phyloP scores from a whole-genome alignment of 225 moss, liverwort and hornwort genomes.

The Neckera pumila region DNA sequence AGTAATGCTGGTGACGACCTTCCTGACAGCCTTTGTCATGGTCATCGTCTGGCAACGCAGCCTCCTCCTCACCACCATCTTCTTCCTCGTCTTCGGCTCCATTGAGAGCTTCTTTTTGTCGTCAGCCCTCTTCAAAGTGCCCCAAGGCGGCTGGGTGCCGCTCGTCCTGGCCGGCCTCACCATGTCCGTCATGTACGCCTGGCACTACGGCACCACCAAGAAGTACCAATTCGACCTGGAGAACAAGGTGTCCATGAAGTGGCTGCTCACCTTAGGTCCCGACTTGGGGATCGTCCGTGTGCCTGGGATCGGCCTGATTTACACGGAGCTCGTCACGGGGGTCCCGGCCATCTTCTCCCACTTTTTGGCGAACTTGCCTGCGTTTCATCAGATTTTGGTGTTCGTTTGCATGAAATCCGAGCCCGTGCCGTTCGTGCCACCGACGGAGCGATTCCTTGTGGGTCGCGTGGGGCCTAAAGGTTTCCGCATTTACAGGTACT shows the following conservation, averaged over 20 bases:
- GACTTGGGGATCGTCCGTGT: constrained; percentile 35
- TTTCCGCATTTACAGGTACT: constrained; percentile 36
- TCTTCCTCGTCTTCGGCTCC: constrained; percentile 46
- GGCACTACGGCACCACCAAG: constrained; percentile 37
- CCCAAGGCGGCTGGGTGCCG: constrained; percentile 77
- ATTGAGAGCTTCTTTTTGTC: constrained; percentile 57
- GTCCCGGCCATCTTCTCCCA: constrained; percentile 50
- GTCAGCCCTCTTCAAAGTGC: constrained; percentile 53
- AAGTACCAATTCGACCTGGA: constrained; percentile 32
- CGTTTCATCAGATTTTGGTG: constrained; percentile 31
- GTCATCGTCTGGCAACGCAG: constrained; percentile 55
- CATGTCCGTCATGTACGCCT: constrained; percentile 30
- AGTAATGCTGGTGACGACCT: constrained; percentile 88
- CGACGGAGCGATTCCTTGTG: constrained; percentile 27
- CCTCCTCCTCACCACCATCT: not conserved
- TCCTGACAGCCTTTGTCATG: constrained; percentile 59
- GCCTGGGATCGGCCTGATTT: constrained; percentile 35
- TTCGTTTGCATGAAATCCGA: constrained; percentile 43
- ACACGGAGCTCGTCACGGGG: constrained; percentile 28
- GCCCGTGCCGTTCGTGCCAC: constrained; percentile 27
- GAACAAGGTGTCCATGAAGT: constrained; percentile 47
- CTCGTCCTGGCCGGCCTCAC: constrained; percentile 29
- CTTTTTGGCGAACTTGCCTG: constrained; percentile 39
- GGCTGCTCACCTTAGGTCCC: constrained; percentile 29
- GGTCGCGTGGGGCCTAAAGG: constrained; percentile 31